These are phyloP conservation scores for Takashimella koratensis DNA, from an alignment of 1,284 basidiomycete genomes.

Conservation along the genomic window DNA sequence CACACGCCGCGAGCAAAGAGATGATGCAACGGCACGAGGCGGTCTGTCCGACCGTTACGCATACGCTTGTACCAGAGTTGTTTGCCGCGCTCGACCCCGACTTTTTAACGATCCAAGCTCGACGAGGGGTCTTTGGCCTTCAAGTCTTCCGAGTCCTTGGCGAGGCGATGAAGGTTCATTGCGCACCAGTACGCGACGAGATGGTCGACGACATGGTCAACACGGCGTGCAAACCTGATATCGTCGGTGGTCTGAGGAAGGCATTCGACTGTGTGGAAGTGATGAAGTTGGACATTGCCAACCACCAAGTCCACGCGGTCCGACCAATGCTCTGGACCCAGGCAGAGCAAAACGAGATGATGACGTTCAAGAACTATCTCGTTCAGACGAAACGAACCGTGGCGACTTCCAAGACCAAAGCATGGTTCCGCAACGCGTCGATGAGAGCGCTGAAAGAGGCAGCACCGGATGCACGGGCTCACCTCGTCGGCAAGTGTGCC, in stretches of 20 bases:
- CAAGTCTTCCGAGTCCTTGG: constrained; percentile 77
- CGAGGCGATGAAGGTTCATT: constrained; percentile 79
- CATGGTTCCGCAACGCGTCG: constrained; percentile 38
- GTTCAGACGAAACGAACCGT: constrained; percentile 17
- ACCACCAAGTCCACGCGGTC: constrained; percentile 85
- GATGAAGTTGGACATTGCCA: constrained; percentile 95
- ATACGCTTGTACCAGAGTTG: constrained; percentile 46
- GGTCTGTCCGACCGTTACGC: constrained; percentile 58
- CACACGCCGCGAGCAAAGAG: constrained; percentile 51
- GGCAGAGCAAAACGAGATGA: constrained; percentile 74
- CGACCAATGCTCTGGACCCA: constrained; percentile 78
- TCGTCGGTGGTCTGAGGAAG: constrained; percentile 71
- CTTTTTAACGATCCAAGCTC: constrained; percentile 75
- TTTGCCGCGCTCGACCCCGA: constrained; percentile 53
- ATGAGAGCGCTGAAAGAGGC: constrained; percentile 26
- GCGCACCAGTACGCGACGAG: constrained; percentile 85
- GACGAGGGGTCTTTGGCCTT: constrained; percentile 70
- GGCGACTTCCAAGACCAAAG: constrained; percentile 26
- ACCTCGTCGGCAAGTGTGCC: constrained; percentile 29
- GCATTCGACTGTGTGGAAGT: constrained; percentile 89
- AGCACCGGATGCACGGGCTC: constrained; percentile 19
- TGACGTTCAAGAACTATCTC: constrained; percentile 58
- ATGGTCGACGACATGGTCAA: constrained; percentile 79
- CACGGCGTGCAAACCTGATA: constrained; percentile 57
- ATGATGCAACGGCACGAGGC: constrained; percentile 59